phyloP scores from a whole-genome alignment of 78 protist species.

The Dictyostelium intermedium region DNA sequence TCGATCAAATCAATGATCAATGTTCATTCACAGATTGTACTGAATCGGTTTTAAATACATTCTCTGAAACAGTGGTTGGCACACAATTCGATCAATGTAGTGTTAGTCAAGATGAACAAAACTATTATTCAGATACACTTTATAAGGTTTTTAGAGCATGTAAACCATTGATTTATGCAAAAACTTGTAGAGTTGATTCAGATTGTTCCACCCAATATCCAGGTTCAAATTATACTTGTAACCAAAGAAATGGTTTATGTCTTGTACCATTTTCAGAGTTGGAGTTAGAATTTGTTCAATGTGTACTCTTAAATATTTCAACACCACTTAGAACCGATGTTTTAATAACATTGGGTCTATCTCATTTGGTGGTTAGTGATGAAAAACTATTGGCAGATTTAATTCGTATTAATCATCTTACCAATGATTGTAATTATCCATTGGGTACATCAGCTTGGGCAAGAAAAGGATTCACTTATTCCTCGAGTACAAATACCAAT shows the following conservation, averaged over 20 bases:
- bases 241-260: not conserved
- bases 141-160: slow-evolving; percentile 2
- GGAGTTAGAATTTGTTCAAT: not conserved
- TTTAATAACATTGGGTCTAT: not conserved
- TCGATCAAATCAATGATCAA: not conserved
- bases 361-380: not conserved
- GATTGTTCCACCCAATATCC: not conserved
- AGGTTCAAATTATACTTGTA: not conserved
- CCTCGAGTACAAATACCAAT: not conserved
- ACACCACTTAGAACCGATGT: not conserved
- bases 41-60: not conserved
- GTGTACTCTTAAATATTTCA: slow-evolving; percentile 9
- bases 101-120: not conserved
- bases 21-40: slow-evolving; percentile 34
- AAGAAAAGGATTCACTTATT: not conserved
- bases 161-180: not conserved
- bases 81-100: slow-evolving; percentile 12
- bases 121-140: not conserved
- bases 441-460: not conserved
- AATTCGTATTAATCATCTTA: not conserved
- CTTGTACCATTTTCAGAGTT: not conserved
- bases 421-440: not conserved
- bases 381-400: not conserved
- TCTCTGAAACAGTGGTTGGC: not conserved
- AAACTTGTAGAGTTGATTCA: not conserved